These are phyloP conservation scores for Colletotrichum paranaense DNA, from an alignment of 2,329 filamentous ascomycete genomes.

Conservation along the genomic window DNA sequence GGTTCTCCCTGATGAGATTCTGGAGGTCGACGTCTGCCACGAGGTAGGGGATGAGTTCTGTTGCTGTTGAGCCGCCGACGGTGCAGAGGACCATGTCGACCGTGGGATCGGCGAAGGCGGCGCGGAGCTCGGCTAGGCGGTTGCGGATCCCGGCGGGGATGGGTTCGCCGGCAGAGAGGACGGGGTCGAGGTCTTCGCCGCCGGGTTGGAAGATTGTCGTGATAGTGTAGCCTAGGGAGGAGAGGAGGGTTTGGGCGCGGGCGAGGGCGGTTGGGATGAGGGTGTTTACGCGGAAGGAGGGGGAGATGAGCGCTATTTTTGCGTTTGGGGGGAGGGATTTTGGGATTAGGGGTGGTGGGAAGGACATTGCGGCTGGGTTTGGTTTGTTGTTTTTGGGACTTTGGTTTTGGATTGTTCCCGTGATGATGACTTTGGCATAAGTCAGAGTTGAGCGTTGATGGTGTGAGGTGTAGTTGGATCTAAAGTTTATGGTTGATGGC, in stretches of 20 bases:
- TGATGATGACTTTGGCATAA: not conserved
- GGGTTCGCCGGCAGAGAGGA: constrained; percentile 38
- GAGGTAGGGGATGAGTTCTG: constrained; percentile 51
- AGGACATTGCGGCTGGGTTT: constrained; percentile 1
- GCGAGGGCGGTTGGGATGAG: constrained; percentile 42
- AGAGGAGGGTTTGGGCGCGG: constrained; percentile 45
- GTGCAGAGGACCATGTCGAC: constrained; percentile 53
- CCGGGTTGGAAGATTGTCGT: constrained; percentile 42
- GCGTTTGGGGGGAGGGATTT: constrained; percentile 46
- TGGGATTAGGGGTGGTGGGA: constrained; percentile 36
- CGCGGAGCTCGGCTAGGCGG: constrained; percentile 50
- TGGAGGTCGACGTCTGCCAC: constrained; percentile 50
- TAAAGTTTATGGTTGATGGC: not conserved
- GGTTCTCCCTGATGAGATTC: constrained; percentile 45
- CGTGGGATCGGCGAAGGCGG: constrained; percentile 49
- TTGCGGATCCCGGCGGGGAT: constrained; percentile 48
- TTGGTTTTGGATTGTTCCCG: not conserved
- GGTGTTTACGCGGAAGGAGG: constrained; percentile 51
- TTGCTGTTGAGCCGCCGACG: constrained; percentile 51
- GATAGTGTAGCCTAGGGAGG: constrained; percentile 47
- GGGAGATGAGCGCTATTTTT: constrained; percentile 54
- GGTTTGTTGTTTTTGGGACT: not conserved
- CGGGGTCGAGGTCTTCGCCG: not conserved
- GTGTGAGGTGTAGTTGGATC: not conserved
- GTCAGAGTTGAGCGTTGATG: not conserved